Evolutionary conservation across 2,329 filamentous ascomycete species (phyloP).

Genomic region (Thelonectria discophora): DNA sequence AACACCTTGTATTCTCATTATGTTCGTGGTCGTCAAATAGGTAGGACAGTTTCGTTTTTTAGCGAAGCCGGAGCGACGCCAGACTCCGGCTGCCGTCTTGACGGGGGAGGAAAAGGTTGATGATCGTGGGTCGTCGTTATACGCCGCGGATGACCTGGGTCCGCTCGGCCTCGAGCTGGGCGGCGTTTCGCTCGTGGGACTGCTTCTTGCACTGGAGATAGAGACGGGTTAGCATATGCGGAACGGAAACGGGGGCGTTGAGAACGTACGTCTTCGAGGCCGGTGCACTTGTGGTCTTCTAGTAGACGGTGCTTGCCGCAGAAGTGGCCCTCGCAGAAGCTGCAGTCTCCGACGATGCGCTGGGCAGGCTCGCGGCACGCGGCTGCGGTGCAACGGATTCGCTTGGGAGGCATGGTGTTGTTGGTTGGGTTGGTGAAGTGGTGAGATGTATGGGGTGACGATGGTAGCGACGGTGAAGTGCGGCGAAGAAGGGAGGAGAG

Average conservation of each 20-base stretch:
- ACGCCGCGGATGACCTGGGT: slow-evolving; percentile 94
- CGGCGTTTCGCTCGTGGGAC: slow-evolving; percentile 91
- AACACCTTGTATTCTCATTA: slow-evolving; percentile 38
- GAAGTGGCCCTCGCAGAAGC: slow-evolving; percentile 92
- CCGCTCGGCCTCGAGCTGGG: slow-evolving; percentile 89
- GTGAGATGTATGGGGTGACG: slow-evolving; percentile 18
- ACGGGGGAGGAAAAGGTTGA: not conserved
- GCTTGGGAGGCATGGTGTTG: slow-evolving; percentile 71
- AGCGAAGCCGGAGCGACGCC: slow-evolving; percentile 33
- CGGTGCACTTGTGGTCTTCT: slow-evolving; percentile 92
- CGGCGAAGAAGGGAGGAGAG: slow-evolving; percentile 6
- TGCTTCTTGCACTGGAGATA: slow-evolving; percentile 87
- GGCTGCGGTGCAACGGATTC: slow-evolving; percentile 87
- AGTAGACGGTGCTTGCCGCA: slow-evolving; percentile 94
- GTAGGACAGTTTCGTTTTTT: slow-evolving; percentile 10
- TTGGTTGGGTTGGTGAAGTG: slow-evolving; percentile 14
- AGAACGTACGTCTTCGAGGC: slow-evolving; percentile 81
- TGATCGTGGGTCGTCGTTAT: slow-evolving; percentile 52
- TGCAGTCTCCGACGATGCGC: slow-evolving; percentile 94
- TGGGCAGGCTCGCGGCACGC: slow-evolving; percentile 89
- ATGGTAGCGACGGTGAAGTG: slow-evolving; percentile 28
- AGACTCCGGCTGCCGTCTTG: slow-evolving; percentile 19
- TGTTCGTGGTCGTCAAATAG: slow-evolving; percentile 38
- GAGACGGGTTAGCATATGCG: slow-evolving; percentile 12
- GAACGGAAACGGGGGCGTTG: not conserved